These are phyloP conservation scores for Syzygium aromaticum DNA, from an alignment of 345 rosid genomes.

Conservation along the genomic window DNA sequence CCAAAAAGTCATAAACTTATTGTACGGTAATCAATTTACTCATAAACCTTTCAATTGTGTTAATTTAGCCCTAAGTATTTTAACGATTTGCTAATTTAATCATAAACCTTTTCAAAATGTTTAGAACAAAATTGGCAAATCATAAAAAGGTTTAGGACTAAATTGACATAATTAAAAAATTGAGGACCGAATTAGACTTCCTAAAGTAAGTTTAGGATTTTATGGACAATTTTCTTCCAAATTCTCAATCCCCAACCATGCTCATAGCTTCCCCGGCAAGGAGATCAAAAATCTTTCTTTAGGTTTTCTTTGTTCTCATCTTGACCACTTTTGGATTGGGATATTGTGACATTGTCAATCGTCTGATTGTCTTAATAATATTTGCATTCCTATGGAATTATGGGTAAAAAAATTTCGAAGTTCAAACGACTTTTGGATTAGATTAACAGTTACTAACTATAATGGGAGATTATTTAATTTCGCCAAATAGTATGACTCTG, in stretches of 20 bases:
- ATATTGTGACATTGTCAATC: background rate
- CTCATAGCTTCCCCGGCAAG: background rate
- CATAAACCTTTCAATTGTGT: too few species aligned
- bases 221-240: too few species aligned
- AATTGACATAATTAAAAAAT: too few species aligned
- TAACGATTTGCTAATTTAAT: too few species aligned
- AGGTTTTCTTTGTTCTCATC: background rate
- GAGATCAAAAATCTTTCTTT: background rate
- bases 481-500: background rate
- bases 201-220: too few species aligned
- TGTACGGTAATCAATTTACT: too few species aligned
- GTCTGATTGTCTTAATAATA: background rate
- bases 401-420: background rate
- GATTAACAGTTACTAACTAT: background rate
- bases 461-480: background rate
- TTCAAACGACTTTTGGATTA: background rate
- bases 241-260: background rate
- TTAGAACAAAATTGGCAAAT: too few species aligned
- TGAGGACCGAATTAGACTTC: too few species aligned
- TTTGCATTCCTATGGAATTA: background rate
- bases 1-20: too few species aligned
- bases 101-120: too few species aligned
- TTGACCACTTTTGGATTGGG: background rate
- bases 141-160: too few species aligned
- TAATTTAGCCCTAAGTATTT: too few species aligned